These are phyloP conservation scores for Alternaria ethzedia DNA, from an alignment of 2,329 filamentous ascomycete genomes.

Conservation along the genomic window DNA sequence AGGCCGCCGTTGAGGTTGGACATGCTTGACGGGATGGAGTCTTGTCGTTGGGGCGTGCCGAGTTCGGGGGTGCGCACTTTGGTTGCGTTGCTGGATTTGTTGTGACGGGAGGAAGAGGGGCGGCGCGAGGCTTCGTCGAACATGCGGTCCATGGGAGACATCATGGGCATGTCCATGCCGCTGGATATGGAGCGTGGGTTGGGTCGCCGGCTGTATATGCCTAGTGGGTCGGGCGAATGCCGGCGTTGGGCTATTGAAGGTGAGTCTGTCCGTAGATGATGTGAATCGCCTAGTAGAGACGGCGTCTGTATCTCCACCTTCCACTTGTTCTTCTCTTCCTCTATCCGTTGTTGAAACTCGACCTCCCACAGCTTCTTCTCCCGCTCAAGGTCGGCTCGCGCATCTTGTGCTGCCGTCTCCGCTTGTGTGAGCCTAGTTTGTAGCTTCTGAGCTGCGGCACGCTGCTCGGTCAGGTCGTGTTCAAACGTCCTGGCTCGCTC, in stretches of 20 bases:
- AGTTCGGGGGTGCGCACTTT: conserved; percentile 46
- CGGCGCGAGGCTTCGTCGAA: conserved; percentile 46
- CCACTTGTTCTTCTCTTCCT: conserved; percentile 70
- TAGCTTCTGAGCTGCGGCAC: conserved; percentile 66
- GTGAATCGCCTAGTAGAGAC: conserved; percentile 24
- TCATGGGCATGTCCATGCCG: conserved; percentile 36
- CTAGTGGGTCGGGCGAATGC: conserved; percentile 47
- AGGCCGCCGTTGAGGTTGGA: conserved; percentile 47
- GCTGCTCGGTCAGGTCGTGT: conserved; percentile 67
- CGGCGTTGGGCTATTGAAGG: conserved; percentile 49
- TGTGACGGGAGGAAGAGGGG: conserved; percentile 41
- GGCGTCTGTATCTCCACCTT: conserved; percentile 54
- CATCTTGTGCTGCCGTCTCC: conserved; percentile 67
- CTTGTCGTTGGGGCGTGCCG: conserved; percentile 42
- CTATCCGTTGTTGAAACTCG: conserved; percentile 64
- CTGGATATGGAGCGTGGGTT: conserved; percentile 39
- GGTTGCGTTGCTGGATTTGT: conserved; percentile 26
- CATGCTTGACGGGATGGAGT: conserved; percentile 42
- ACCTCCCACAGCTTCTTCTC: conserved; percentile 66
- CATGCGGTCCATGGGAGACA: conserved; percentile 47
- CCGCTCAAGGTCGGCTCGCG: conserved; percentile 61
- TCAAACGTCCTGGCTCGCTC: conserved; percentile 69
- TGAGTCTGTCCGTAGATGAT: conserved; percentile 47
- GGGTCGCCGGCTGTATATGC: conserved; percentile 35
- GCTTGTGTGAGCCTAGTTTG: conserved; percentile 69